A percentile compares a stretch with the other conserved stretches of the same genome.
Evolutionary conservation across 139 green algal genomes (phyloP).

Genomic region (Pseudopediastrum boryanum): DNA sequence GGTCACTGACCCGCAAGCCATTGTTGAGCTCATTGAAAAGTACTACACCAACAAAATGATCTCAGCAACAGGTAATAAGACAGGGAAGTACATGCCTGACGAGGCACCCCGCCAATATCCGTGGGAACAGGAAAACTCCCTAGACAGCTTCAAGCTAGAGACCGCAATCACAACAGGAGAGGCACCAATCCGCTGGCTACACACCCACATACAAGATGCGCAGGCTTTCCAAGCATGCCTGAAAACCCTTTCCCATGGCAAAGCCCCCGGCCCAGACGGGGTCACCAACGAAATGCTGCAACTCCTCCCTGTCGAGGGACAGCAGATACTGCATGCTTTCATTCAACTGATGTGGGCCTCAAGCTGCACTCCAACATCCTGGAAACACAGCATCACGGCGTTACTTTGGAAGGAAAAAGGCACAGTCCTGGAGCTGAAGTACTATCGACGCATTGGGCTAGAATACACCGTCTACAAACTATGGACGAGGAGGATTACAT

Average conservation of each 20-base stretch:
- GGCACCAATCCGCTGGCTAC: constrained; percentile 12
- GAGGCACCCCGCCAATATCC: background rate
- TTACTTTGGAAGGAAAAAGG: constrained; percentile 45
- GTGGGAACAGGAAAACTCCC: background rate
- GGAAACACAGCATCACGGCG: constrained; percentile 39
- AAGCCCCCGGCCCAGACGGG: constrained; percentile 32
- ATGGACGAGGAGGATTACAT: constrained; percentile 40
- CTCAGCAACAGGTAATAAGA: background rate
- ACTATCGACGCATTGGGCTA: constrained; percentile 43
- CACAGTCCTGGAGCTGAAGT: constrained; percentile 6
- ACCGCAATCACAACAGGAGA: background rate
- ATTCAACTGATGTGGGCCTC: constrained; percentile 46
- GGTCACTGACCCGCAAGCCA: background rate
- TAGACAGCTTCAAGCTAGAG: background rate
- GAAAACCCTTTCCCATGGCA: background rate
- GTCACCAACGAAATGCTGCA: constrained; percentile 49
- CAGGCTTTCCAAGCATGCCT: constrained; percentile 12
- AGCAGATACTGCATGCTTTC: constrained; percentile 24
- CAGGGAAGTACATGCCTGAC: background rate
- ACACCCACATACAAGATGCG: constrained; percentile 4
- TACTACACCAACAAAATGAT: constrained; percentile 4
- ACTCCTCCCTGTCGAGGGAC: constrained; percentile 12
- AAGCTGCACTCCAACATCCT: constrained; percentile 23
- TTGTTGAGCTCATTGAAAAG: background rate
- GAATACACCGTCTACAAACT: constrained; percentile 49